phyloP scores from a whole-genome alignment of 805 yeast genomes.

The Candida caryicola region DNA sequence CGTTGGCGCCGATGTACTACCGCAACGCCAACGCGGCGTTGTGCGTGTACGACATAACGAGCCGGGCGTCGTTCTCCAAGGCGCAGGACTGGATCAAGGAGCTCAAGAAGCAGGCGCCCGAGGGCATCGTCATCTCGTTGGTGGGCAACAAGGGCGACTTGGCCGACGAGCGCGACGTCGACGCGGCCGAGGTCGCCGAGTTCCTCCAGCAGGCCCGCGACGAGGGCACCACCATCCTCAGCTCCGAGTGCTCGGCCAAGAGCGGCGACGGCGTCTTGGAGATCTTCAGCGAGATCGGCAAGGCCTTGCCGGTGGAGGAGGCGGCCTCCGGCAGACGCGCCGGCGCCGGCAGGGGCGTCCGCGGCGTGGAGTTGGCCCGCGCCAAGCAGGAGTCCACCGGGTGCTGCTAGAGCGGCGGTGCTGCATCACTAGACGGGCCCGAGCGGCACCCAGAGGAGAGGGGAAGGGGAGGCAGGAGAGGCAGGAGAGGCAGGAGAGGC shows the following conservation, averaged over 20 bases:
- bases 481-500: no score
- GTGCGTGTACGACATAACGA: slow-evolving; percentile 75
- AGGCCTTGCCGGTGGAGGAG: slow-evolving; percentile 43
- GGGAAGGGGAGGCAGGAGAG: not conserved
- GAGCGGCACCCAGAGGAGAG: not conserved
- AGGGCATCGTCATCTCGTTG: slow-evolving; percentile 71
- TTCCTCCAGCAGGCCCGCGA: slow-evolving; percentile 43
- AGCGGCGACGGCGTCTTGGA: slow-evolving; percentile 44
- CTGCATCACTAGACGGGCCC: not conserved
- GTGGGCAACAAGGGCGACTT: slow-evolving; percentile 80
- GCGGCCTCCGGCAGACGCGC: slow-evolving; percentile 27
- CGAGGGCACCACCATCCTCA: slow-evolving; percentile 40
- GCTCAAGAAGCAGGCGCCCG: slow-evolving; percentile 74
- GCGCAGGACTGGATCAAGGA: slow-evolving; percentile 80
- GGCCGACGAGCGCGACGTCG: slow-evolving; percentile 42
- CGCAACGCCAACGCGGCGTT: slow-evolving; percentile 78
- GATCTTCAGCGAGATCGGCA: slow-evolving; percentile 37
- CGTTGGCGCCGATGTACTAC: slow-evolving; percentile 81
- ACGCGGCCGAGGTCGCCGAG: slow-evolving; percentile 43
- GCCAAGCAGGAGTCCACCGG: slow-evolving; percentile 17
- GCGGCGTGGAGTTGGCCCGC: slow-evolving; percentile 38
- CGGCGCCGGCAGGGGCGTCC: slow-evolving; percentile 24
- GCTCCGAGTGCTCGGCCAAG: slow-evolving; percentile 45
- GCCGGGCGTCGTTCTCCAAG: slow-evolving; percentile 60
- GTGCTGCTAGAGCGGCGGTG: slow-evolving; percentile 23